Percentiles rank a stretch among this genome's conserved stretches.
phyloP scores from a whole-genome alignment of 2,329 filamentous ascomycete species.

The Sphaerulina musiva region DNA sequence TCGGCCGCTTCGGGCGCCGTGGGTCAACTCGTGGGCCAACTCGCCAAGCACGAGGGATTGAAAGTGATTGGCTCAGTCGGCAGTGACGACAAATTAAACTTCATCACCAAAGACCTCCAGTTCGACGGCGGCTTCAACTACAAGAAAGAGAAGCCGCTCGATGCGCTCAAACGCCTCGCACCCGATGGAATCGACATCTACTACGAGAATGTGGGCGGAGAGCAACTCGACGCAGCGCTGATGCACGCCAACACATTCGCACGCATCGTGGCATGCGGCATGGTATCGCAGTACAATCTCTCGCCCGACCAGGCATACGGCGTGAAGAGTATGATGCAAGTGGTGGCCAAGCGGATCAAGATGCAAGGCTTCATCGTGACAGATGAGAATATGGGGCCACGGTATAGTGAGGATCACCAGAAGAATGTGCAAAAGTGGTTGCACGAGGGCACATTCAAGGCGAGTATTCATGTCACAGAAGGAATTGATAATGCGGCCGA shows the following conservation, averaged over 20 bases:
- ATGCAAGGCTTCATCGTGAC: conserved; percentile 71
- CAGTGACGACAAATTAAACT: conserved; percentile 71
- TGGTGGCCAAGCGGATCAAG: conserved; percentile 63
- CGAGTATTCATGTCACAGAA: conserved; percentile 59
- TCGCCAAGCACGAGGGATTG: conserved; percentile 74
- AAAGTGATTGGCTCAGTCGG: conserved; percentile 75
- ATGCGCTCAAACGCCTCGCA: conserved; percentile 63
- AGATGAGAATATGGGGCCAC: conserved; percentile 57
- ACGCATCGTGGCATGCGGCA: conserved; percentile 56
- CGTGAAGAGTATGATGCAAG: conserved; percentile 57
- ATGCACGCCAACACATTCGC: conserved; percentile 58
- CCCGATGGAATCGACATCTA: conserved; percentile 77
- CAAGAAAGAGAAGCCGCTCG: conserved; percentile 67
- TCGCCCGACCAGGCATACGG: conserved; percentile 53
- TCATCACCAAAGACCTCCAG: conserved; percentile 60
- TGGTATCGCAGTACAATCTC: conserved; percentile 74
- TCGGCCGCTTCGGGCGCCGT: conserved; percentile 75
- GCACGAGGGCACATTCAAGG: conserved; percentile 66
- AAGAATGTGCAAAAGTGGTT: conserved; percentile 71
- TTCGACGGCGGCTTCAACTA: conserved; percentile 81
- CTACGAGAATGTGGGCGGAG: conserved; percentile 68
- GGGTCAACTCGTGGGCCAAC: conserved; percentile 73
- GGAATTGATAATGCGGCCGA: conserved; percentile 72
- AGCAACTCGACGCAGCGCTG: conserved; percentile 64
- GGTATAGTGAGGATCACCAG: conserved; percentile 64